phyloP scores from a whole-genome alignment of 2,329 filamentous ascomycete species.

The Diaporthe eres region DNA sequence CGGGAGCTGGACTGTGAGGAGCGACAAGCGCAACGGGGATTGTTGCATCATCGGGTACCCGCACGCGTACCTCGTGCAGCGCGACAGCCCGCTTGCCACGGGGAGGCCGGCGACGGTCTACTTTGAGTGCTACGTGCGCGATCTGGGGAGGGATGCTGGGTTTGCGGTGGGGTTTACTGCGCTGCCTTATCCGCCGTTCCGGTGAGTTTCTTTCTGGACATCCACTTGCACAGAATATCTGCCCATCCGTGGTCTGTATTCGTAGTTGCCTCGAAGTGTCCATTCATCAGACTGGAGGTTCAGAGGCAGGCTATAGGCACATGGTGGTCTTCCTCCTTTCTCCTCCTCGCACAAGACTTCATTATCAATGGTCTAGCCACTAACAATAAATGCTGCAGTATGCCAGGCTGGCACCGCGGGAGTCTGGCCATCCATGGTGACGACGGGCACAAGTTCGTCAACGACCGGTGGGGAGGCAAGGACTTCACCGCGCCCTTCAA shows the following conservation, averaged over 20 bases:
- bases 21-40: slow-evolving; percentile 65
- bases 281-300: neutral
- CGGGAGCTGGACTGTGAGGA: slow-evolving; percentile 60
- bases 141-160: slow-evolving; percentile 21
- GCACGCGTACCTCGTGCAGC: slow-evolving; percentile 75
- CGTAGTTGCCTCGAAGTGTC: neutral
- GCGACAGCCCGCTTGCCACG: slow-evolving; percentile 69
- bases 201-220: slow-evolving; percentile 48
- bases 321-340: too few relatives aligned
- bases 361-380: neutral
- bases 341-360: too few relatives aligned
- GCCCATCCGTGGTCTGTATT: neutral
- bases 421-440: slow-evolving; percentile 84
- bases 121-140: slow-evolving; percentile 73
- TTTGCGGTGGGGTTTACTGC: slow-evolving; percentile 80
- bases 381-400: slow-evolving; percentile 42
- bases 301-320: neutral
- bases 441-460: slow-evolving; percentile 82
- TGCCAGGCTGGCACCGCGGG: slow-evolving; percentile 86
- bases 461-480: slow-evolving; percentile 80
- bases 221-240: neutral
- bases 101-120: slow-evolving; percentile 70
- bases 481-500: slow-evolving; percentile 76
- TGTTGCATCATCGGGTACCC: slow-evolving; percentile 76
- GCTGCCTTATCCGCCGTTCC: slow-evolving; percentile 82